Conservation (phyloP, 495 filamentous ascomycete species). For the Aspergillus leporis region DNA sequence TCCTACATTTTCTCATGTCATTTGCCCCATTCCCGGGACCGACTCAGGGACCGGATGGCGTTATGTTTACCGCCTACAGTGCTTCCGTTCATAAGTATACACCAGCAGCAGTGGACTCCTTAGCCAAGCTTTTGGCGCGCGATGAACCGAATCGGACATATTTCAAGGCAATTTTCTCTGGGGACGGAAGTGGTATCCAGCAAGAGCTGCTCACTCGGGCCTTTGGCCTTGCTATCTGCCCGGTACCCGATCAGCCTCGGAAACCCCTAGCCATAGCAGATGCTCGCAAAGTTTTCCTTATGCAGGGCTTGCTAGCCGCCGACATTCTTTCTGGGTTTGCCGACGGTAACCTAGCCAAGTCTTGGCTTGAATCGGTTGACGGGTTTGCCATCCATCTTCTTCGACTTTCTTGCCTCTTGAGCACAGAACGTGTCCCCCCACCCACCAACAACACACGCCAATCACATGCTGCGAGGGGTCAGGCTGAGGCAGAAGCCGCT, state of each 20-base stretch:
- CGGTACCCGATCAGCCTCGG: slow-evolving; percentile 66
- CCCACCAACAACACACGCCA: slow-evolving; percentile 33
- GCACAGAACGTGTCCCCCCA: slow-evolving; percentile 53
- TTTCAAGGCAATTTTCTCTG: slow-evolving; percentile 76
- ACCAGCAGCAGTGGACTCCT: slow-evolving; percentile 80
- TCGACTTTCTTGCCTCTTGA: slow-evolving; percentile 67
- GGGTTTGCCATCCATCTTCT: slow-evolving; percentile 82
- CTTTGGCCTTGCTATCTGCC: slow-evolving; percentile 84
- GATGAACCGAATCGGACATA: slow-evolving; percentile 89
- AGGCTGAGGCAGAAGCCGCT: slow-evolving; percentile 45
- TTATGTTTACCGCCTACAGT: slow-evolving; percentile 80
- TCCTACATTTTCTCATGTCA: slow-evolving; percentile 85
- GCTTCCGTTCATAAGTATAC: slow-evolving; percentile 83
- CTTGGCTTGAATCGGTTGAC: slow-evolving; percentile 83
- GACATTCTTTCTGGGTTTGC: slow-evolving; percentile 80
- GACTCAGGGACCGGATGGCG: slow-evolving; percentile 46
- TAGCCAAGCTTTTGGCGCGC: slow-evolving; percentile 89
- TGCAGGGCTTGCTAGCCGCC: slow-evolving; percentile 88
- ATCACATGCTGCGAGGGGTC: slow-evolving; percentile 29
- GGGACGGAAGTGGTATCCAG: slow-evolving; percentile 64
- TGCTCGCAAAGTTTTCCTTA: slow-evolving; percentile 78
- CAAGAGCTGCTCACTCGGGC: slow-evolving; percentile 84
- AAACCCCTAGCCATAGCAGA: slow-evolving; percentile 66
- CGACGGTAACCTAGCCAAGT: slow-evolving; percentile 69
- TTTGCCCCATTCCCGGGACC: slow-evolving; percentile 78